These are phyloP conservation scores for Penicillium manginii DNA, from an alignment of 495 filamentous ascomycete genomes.

Conservation along the genomic window DNA sequence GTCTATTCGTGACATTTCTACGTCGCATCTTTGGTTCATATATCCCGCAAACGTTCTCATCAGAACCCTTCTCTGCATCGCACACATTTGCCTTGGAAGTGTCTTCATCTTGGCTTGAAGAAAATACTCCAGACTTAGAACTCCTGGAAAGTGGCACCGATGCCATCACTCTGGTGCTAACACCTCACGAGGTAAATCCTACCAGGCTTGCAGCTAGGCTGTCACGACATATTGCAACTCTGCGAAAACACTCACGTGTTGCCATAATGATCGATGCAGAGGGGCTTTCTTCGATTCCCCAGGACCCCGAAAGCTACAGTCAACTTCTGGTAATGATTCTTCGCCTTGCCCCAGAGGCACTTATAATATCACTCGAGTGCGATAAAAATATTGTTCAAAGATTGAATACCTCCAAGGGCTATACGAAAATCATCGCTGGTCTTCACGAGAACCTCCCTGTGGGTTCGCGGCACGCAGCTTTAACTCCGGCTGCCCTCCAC, in stretches of 20 bases:
- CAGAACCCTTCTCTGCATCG: constrained; percentile 17
- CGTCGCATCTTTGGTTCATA: constrained; percentile 33
- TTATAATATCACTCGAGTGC: constrained; percentile 17
- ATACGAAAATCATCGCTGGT: constrained; percentile 15
- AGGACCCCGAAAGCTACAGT: neutral
- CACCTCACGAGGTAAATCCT: constrained; percentile 19
- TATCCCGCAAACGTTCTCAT: constrained; percentile 11
- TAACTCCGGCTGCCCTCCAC: neutral
- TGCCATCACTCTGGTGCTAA: constrained; percentile 62
- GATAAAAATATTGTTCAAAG: constrained; percentile 2
- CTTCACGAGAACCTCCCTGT: constrained; percentile 9
- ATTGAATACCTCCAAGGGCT: constrained; percentile 12
- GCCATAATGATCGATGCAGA: constrained; percentile 27
- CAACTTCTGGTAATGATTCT: constrained; percentile 17
- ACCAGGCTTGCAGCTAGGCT: constrained; percentile 1
- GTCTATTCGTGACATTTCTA: constrained; percentile 30
- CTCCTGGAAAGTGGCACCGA: constrained; percentile 63
- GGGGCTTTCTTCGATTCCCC: neutral
- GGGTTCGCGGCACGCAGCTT: constrained; percentile 1
- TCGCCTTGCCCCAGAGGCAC: constrained; percentile 28
- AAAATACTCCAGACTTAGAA: constrained; percentile 52
- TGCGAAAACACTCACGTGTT: constrained; percentile 24
- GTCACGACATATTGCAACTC: constrained; percentile 19
- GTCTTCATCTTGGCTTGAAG: constrained; percentile 53
- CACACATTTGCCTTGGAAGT: constrained; percentile 63